phyloP scores from a whole-genome alignment of 2,329 filamentous ascomycete species.

The Paecilomyces formosus region DNA sequence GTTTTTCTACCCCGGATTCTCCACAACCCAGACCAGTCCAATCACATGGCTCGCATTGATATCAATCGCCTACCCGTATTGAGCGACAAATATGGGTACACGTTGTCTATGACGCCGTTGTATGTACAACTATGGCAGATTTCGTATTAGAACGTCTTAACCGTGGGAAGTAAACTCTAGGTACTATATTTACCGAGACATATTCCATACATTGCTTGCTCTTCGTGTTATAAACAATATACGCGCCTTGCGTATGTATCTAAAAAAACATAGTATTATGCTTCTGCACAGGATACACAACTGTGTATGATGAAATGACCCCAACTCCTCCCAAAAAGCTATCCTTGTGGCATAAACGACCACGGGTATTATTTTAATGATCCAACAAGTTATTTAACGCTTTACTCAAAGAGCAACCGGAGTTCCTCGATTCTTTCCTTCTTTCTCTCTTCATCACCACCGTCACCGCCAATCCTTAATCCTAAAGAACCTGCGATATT shows the following conservation, averaged over 20 bases:
- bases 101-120: background rate
- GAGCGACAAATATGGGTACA: background rate
- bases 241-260: background rate
- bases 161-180: too few species aligned
- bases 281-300: background rate
- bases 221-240: background rate
- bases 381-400: background rate
- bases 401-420: conserved; percentile 63
- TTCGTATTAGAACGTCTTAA: too few species aligned
- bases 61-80: background rate
- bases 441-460: conserved; percentile 83
- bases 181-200: background rate
- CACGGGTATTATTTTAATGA: background rate
- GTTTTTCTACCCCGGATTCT: too few species aligned
- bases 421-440: conserved; percentile 88
- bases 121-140: background rate
- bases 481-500: conserved; percentile 82
- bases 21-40: too few species aligned
- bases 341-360: background rate
- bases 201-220: background rate
- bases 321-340: background rate
- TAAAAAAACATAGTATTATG: background rate
- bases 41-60: too few species aligned
- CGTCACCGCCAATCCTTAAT: conserved; percentile 91
- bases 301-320: background rate